phyloP scores from a whole-genome alignment of 2,329 filamentous ascomycete species.

The Shiraia sp. region DNA sequence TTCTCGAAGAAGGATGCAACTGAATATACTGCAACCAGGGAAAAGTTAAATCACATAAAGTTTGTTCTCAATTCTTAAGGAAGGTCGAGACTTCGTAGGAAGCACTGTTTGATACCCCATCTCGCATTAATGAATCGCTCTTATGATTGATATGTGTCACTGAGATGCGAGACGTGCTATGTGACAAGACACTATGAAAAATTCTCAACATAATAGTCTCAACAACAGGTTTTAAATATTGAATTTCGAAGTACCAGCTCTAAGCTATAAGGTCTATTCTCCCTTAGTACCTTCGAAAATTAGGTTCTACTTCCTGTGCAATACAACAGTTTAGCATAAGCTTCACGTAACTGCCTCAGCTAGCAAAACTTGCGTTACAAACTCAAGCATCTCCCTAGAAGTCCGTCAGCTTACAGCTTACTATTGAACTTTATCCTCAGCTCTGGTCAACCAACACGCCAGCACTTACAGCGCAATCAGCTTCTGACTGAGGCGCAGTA shows the following conservation, averaged over 20 bases:
- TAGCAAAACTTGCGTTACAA: background rate
- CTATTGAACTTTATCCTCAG: no score
- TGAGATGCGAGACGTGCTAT: conserved; percentile 1
- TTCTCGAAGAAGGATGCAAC: conserved; percentile 11
- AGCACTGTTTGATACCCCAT: conserved; percentile 2
- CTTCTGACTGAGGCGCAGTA: no score
- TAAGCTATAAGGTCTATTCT: background rate
- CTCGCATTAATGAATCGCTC: no score
- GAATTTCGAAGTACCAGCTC: conserved; percentile 1
- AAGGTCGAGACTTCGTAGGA: background rate
- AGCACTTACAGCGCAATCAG: no score
- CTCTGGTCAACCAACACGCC: no score
- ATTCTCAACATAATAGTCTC: conserved; percentile 1
- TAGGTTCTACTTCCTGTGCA: conserved; percentile 1
- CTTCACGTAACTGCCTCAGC: conserved; percentile 2
- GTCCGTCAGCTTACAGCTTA: no score
- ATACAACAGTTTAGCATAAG: conserved; percentile 2
- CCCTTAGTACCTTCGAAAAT: background rate
- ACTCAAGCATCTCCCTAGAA: conserved; percentile 5
- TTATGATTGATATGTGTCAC: background rate
- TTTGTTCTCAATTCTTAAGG: background rate
- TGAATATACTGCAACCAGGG: background rate
- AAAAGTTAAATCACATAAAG: background rate
- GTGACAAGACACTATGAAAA: conserved; percentile 1
- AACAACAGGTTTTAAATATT: background rate